phyloP scores from a whole-genome alignment of 345 rosid species.

The Carallia pectinifolia region DNA sequence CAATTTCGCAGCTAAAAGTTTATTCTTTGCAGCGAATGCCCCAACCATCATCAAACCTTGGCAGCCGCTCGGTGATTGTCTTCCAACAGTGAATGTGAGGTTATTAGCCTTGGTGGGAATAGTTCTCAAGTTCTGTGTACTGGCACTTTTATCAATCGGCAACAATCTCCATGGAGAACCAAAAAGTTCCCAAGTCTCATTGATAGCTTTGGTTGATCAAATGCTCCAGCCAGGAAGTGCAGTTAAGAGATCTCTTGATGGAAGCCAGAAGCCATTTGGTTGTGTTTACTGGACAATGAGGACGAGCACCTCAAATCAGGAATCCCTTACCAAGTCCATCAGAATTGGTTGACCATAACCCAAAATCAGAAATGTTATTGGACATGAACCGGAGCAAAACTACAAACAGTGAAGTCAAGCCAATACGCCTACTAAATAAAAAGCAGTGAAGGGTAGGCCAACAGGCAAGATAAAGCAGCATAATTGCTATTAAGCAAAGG shows the following conservation, averaged over 20 bases:
- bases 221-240: constrained; percentile 97
- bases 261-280: constrained; percentile 78
- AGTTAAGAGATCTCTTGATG: constrained; percentile 75
- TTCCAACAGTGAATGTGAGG: constrained; percentile 65
- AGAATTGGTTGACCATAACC: too few relatives aligned
- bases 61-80: constrained; percentile 66
- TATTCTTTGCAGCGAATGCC: constrained; percentile 59
- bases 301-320: constrained; percentile 85
- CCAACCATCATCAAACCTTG: constrained; percentile 92
- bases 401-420: too few relatives aligned
- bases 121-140: constrained; percentile 77
- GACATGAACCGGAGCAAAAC: too few relatives aligned
- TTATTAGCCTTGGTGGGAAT: constrained; percentile 48
- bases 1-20: neutral
- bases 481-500: too few relatives aligned
- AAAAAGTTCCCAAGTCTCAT: constrained; percentile 75
- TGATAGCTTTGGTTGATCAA: constrained; percentile 83
- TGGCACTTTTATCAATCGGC: constrained; percentile 87
- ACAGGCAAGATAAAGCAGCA: too few relatives aligned
- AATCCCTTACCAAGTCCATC: constrained; percentile 66
- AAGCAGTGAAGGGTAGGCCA: too few relatives aligned
- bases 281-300: constrained; percentile 63
- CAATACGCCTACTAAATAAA: too few relatives aligned
- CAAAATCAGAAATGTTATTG: too few relatives aligned
- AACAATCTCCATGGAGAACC: constrained; percentile 84